A percentile compares a stretch with the other conserved stretches of the same genome.
These are phyloP conservation scores for Ilex paraguariensis DNA, from an alignment of 305 asterid genomes.

Conservation along the genomic window DNA sequence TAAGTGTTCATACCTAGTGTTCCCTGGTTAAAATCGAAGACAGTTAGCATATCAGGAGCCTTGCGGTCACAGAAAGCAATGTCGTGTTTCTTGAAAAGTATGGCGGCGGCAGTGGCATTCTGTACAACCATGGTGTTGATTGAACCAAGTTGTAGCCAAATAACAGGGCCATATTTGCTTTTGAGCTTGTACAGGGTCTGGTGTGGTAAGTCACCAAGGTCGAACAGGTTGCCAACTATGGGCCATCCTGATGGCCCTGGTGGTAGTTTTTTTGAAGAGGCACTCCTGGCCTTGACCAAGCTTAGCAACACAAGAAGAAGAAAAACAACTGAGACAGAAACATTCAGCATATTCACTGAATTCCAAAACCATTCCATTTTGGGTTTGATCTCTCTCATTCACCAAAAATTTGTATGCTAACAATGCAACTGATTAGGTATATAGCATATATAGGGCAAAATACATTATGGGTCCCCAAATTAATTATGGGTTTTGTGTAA, in stretches of 20 bases:
- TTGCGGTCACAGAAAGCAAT: constrained; percentile 10
- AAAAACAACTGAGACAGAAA: background rate
- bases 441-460: too few relatives aligned
- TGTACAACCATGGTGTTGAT: constrained; percentile 11
- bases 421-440: too few relatives aligned
- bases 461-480: too few relatives aligned
- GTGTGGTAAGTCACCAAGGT: constrained; percentile 13
- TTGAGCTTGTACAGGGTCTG: constrained; percentile 3
- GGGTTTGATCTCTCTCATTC: background rate
- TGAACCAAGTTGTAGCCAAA: constrained; percentile 13
- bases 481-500: too few relatives aligned
- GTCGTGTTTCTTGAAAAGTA: constrained; percentile 20
- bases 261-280: background rate
- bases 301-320: background rate
- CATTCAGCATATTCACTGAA: background rate
- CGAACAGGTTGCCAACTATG: constrained; percentile 16
- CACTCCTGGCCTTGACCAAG: background rate
- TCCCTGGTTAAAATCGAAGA: constrained; percentile 21
- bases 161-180: constrained; percentile 10
- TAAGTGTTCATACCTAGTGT: constrained; percentile 17
- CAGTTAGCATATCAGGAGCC: constrained; percentile 15
- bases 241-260: constrained; percentile 22
- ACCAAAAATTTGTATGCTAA: too few relatives aligned
- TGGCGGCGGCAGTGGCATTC: constrained; percentile 7
- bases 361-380: background rate